These are phyloP conservation scores for Aureobasidium sp. DNA, from an alignment of 2,329 filamentous ascomycete genomes.

Conservation along the genomic window DNA sequence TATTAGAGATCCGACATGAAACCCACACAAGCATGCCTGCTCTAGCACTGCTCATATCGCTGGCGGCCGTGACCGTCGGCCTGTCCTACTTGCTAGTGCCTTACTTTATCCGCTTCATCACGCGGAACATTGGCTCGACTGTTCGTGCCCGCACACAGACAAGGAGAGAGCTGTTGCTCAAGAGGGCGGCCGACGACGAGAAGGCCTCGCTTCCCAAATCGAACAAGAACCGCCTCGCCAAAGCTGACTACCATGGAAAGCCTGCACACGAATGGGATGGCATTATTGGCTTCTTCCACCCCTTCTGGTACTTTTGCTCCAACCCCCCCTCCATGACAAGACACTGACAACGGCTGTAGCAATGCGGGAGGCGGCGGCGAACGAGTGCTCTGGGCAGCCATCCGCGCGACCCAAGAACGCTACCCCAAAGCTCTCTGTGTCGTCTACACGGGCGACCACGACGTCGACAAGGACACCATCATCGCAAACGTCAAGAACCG, in stretches of 20 bases:
- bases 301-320: conserved; percentile 67
- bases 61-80: not conserved
- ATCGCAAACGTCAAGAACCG: conserved; percentile 57
- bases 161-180: conserved; percentile 16
- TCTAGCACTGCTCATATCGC: not conserved
- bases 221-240: not conserved
- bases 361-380: conserved; percentile 96
- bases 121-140: conserved; percentile 15
- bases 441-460: conserved; percentile 93
- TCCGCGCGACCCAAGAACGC: conserved; percentile 78
- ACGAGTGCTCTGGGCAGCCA: conserved; percentile 90
- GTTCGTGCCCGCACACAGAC: conserved; percentile 15
- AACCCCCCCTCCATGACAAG: not conserved
- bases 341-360: conserved; percentile 38
- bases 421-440: conserved; percentile 86
- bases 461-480: conserved; percentile 72
- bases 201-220: not conserved
- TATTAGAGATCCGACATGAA: not conserved
- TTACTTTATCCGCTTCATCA: conserved; percentile 3
- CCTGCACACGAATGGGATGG: conserved; percentile 61
- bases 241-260: not conserved
- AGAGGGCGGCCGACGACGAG: conserved; percentile 14
- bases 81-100: not conserved
- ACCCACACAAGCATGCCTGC: not conserved
- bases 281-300: conserved; percentile 93